Evolutionary conservation across 495 filamentous ascomycete species (phyloP).

Genomic region (Rhizodiscina lignyota): DNA sequence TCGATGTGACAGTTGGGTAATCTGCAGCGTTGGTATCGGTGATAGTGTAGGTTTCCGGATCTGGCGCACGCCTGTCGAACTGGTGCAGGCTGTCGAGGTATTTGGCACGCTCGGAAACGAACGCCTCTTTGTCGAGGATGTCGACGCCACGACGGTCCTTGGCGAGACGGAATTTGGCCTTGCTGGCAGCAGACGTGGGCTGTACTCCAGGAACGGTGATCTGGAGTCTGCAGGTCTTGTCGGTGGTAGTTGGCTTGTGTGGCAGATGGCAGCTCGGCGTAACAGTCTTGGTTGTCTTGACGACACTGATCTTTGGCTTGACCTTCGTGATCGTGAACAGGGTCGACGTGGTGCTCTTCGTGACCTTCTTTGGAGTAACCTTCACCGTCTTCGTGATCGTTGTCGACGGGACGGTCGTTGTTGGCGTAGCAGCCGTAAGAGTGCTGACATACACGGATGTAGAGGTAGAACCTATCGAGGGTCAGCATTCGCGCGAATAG

Average conservation of each 20-base stretch:
- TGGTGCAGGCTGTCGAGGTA: neutral
- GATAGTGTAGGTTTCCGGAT: conserved; percentile 13
- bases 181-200: conserved; percentile 1
- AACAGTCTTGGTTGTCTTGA: conserved; percentile 9
- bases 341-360: conserved; percentile 12
- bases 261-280: conserved; percentile 13
- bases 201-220: no score
- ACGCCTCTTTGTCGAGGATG: conserved; percentile 3
- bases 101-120: neutral
- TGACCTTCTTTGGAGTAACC: conserved; percentile 11
- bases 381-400: conserved; percentile 11
- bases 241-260: conserved; percentile 3
- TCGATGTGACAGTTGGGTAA: conserved; percentile 8
- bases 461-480: conserved; percentile 6
- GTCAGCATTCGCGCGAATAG: conserved; percentile 10
- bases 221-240: conserved; percentile 11
- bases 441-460: conserved; percentile 13
- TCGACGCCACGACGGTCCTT: conserved; percentile 1
- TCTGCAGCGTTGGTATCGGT: conserved; percentile 11
- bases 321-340: conserved; percentile 14
- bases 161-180: conserved; percentile 7
- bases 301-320: conserved; percentile 8
- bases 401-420: conserved; percentile 13
- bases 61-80: conserved; percentile 15
- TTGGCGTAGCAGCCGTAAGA: conserved; percentile 12